Evolutionary conservation across 2,329 filamentous ascomycete species (phyloP), one percentile per base, ranked within the genome.

Genomic region (Colletotrichum lentis): DNA sequence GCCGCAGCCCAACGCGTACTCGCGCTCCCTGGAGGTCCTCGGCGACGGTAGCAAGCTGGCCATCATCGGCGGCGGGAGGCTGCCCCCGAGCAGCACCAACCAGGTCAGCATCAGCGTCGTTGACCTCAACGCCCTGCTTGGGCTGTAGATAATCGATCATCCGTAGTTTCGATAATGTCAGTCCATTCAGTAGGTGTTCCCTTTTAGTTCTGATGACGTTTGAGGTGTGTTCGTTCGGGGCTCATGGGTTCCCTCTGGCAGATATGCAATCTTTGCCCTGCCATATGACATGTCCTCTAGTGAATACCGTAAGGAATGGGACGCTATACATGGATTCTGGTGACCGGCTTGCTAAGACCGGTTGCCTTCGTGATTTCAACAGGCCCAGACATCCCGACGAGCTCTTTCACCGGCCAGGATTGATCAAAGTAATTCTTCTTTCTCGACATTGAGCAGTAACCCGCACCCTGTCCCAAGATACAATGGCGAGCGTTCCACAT

Each of bases 81-180:
- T 83, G 72, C 84, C 83, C 5, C 81, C 81, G 0, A 82, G 78
- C 55, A 83, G 76, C 52, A 80, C 79, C 46, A 85, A 86, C 44
- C 74, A 79, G 71, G 77, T 82, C 2, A 77, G 74, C 41, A 62
- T 80, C 41, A 81, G 78, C 41, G 76, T 81, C 22, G 74, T 78
- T 22, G 67, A 71, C 18, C 65, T 77, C 0, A 74, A 74, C 0
- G 66, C 73, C 57, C 58, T 70, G 49, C 50, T 70, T 24, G 58
- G 49, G 11, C 8, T 66, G 66, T 64, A 53, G 31, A 50, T 12
- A 47, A n/a, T 35, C 27, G 7, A 27, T 27, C 7, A 31, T 31
- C 31, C 16, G 16, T 50, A n/a, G 14, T 49, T 20, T 12, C n/a
- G 14, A 27, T 52, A 52, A 52, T 52, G n/a, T n/a, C n/a, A n/a